These are phyloP conservation scores for Basidiobolus meristosporus DNA, from an alignment of 371 early-diverging fungal genomes.

Conservation along the genomic window DNA sequence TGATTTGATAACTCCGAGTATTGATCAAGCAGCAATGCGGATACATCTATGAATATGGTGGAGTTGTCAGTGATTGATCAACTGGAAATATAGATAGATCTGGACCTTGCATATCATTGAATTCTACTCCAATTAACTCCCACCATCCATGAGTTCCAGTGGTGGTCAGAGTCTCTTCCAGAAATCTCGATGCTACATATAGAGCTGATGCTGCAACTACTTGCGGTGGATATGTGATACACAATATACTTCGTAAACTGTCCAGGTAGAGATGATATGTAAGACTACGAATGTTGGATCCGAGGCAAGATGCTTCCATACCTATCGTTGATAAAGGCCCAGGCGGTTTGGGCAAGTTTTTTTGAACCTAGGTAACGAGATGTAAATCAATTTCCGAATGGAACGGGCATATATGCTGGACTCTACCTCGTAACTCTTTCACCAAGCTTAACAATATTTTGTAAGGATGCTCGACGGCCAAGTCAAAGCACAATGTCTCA, in stretches of 20 bases:
- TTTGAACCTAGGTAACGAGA: background rate
- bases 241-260: slow-evolving; percentile 14
- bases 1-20: too few relatives aligned
- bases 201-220: slow-evolving; percentile 14
- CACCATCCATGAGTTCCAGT: slow-evolving; percentile 3
- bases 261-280: background rate
- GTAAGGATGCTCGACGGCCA: slow-evolving; percentile 42
- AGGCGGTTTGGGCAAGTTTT: background rate
- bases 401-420: background rate
- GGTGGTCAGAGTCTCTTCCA: background rate
- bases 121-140: background rate
- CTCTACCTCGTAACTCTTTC: slow-evolving; percentile 10
- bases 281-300: background rate
- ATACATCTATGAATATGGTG: too few relatives aligned
- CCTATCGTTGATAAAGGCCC: background rate
- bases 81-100: too few relatives aligned
- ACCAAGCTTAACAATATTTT: slow-evolving; percentile 14
- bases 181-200: slow-evolving; percentile 7
- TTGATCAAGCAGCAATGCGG: too few relatives aligned
- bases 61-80: too few relatives aligned
- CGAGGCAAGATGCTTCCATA: background rate
- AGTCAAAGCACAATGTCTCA: slow-evolving; percentile 47
- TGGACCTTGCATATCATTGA: slow-evolving; percentile 4
- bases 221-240: slow-evolving; percentile 12
- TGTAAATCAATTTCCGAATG: slow-evolving; percentile 8